phyloP scores from a whole-genome alignment of 1,139 yeast genomes.

The Lizanozyma gosingica region DNA sequence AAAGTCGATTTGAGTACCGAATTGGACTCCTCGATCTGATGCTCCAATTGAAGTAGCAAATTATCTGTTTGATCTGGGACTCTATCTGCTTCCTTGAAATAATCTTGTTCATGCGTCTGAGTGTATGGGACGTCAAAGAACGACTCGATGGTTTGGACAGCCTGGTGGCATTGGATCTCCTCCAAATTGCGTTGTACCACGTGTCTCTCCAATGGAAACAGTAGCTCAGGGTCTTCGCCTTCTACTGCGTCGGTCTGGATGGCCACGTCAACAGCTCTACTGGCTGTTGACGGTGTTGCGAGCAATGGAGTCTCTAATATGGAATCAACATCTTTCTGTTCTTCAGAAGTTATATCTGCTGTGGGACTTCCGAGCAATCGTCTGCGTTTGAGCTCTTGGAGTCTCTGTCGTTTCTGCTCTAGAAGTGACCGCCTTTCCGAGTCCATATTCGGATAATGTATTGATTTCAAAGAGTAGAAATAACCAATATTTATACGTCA shows the following conservation, averaged over 20 bases:
- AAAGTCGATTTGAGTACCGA: neutral
- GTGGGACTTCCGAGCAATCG: constrained; percentile 5
- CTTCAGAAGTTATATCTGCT: neutral
- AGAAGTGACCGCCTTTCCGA: constrained; percentile 16
- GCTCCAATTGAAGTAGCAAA: too few species aligned
- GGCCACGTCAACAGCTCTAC: neutral
- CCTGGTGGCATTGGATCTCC: neutral
- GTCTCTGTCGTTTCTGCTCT: constrained; percentile 18
- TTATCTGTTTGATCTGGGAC: too few species aligned
- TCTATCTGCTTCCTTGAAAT: too few species aligned
- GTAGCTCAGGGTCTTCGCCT: neutral
- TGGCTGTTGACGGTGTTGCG: too few species aligned
- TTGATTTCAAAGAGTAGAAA: too few species aligned
- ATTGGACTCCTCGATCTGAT: neutral
- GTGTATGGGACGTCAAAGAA: too few species aligned
- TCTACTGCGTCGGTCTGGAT: neutral
- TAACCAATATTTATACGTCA: too few species aligned
- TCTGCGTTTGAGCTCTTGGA: constrained; percentile 16
- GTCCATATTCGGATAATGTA: too few species aligned
- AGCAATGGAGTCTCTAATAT: neutral
- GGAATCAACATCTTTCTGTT: neutral
- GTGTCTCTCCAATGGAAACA: neutral
- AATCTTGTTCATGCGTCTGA: too few species aligned
- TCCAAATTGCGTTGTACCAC: neutral
- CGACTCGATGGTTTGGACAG: neutral